A percentile compares a stretch with the other conserved stretches of the same genome.
These are phyloP conservation scores for Tuber microsphaerosporum DNA, from an alignment of 495 filamentous ascomycete genomes.

Conservation along the genomic window DNA sequence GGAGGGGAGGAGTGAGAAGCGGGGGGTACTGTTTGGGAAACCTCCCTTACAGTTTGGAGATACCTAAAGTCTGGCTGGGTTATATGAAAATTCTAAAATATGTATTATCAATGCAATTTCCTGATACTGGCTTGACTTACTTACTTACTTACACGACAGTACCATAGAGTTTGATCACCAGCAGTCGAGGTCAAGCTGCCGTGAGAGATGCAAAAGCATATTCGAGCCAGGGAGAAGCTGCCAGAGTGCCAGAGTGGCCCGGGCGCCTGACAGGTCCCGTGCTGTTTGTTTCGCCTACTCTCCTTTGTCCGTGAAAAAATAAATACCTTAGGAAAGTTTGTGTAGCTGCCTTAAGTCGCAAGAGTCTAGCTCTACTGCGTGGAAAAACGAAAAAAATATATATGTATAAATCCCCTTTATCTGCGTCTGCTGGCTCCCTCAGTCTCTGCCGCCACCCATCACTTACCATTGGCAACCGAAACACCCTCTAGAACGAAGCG, in stretches of 20 bases:
- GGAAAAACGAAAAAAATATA: slow-evolving; percentile 7
- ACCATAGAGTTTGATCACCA: neutral
- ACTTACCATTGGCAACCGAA: slow-evolving; percentile 1
- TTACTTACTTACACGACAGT: neutral
- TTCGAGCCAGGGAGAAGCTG: slow-evolving; percentile 3
- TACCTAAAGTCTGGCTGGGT: neutral
- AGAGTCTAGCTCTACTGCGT: slow-evolving; percentile 8
- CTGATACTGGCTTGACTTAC: neutral
- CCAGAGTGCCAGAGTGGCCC: slow-evolving; percentile 11
- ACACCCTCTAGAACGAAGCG: neutral
- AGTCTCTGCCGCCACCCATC: neutral
- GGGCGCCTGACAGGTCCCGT: slow-evolving; percentile 22
- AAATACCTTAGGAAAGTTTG: neutral
- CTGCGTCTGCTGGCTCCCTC: neutral
- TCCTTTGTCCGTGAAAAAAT: slow-evolving; percentile 5
- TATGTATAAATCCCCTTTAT: neutral
- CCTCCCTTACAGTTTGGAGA: neutral
- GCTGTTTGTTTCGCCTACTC: slow-evolving; percentile 11
- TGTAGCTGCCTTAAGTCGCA: slow-evolving; percentile 1
- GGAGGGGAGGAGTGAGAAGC: neutral
- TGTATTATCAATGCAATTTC: neutral
- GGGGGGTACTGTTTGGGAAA: neutral
- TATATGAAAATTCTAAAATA: neutral
- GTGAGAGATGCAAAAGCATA: neutral
- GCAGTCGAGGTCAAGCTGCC: neutral